Evolutionary conservation across 2,329 filamentous ascomycete genomes (phyloP).

Genomic region (Aspergillus sp.): DNA sequence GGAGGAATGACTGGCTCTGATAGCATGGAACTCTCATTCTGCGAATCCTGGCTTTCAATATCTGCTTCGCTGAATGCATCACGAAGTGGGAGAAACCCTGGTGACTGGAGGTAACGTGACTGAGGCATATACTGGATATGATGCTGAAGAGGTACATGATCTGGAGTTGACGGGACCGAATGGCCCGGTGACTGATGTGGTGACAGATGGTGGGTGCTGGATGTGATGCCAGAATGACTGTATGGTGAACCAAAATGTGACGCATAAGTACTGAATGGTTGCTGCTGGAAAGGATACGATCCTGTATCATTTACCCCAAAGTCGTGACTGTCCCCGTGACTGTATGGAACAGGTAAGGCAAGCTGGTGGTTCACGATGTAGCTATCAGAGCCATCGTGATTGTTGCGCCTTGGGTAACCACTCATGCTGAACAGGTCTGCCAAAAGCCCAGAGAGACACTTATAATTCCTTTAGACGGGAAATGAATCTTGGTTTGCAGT

Average conservation of each 20-base stretch:
- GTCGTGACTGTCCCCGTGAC: constrained; percentile 34
- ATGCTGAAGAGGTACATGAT: constrained; percentile 36
- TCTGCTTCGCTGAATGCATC: constrained; percentile 40
- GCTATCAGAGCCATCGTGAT: constrained; percentile 37
- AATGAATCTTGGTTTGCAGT: background rate
- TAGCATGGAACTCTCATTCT: constrained; percentile 45
- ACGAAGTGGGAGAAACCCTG: constrained; percentile 38
- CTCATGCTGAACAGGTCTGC: constrained; percentile 33
- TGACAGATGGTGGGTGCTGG: constrained; percentile 33
- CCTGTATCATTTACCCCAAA: constrained; percentile 32
- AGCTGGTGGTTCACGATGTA: constrained; percentile 39
- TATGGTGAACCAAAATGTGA: constrained; percentile 40
- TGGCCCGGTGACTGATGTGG: constrained; percentile 35
- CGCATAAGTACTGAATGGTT: constrained; percentile 41
- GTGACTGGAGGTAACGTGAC: constrained; percentile 34
- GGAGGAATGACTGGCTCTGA: constrained; percentile 49
- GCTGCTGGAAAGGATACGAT: constrained; percentile 37
- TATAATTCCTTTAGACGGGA: background rate
- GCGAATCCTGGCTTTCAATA: constrained; percentile 49
- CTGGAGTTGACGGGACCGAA: constrained; percentile 36
- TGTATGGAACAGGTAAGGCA: constrained; percentile 35
- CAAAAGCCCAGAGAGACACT: background rate
- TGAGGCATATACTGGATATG: constrained; percentile 36
- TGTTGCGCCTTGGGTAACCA: constrained; percentile 41
- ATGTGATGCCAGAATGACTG: constrained; percentile 34